These are phyloP conservation scores for Penicillium sp. DNA, from an alignment of 2,329 filamentous ascomycete genomes.

Conservation along the genomic window DNA sequence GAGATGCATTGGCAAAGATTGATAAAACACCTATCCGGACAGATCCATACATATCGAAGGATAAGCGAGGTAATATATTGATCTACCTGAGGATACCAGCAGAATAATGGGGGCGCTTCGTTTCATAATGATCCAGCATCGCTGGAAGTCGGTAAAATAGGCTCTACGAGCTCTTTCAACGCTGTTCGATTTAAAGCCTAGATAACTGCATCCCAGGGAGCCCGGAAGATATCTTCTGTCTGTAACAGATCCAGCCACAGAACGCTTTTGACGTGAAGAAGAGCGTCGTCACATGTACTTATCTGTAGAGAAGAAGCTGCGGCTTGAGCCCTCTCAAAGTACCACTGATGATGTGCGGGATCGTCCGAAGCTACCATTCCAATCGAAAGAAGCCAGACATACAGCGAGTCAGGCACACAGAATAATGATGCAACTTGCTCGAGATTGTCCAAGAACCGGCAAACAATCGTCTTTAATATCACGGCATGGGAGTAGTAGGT, in stretches of 20 bases:
- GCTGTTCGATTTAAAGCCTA: neutral
- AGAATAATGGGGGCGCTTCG: too few species aligned
- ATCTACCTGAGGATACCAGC: too few species aligned
- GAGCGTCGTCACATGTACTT: conserved; percentile 6
- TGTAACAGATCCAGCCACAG: conserved; percentile 23
- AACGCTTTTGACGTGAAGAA: conserved; percentile 15
- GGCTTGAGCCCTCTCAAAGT: conserved; percentile 13
- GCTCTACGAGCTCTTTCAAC: too few species aligned
- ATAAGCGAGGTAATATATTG: too few species aligned
- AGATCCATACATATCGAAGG: too few species aligned
- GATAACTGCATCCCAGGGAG: conserved; percentile 21
- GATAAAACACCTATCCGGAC: too few species aligned
- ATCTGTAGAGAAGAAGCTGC: conserved; percentile 15
- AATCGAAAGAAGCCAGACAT: conserved; percentile 46
- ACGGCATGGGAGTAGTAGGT: conserved; percentile 56
- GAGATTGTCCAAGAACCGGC: conserved; percentile 35
- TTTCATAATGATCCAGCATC: too few species aligned
- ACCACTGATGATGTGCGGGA: conserved; percentile 19
- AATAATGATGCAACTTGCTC: conserved; percentile 13
- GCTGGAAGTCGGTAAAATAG: too few species aligned
- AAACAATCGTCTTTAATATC: conserved; percentile 39
- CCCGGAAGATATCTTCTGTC: conserved; percentile 16
- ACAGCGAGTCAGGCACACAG: conserved; percentile 25
- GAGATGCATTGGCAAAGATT: too few species aligned
- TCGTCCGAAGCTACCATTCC: conserved; percentile 37